These are phyloP conservation scores for Coemansia aciculifera DNA, from an alignment of 192 early-diverging fungal genomes.

Conservation along the genomic window DNA sequence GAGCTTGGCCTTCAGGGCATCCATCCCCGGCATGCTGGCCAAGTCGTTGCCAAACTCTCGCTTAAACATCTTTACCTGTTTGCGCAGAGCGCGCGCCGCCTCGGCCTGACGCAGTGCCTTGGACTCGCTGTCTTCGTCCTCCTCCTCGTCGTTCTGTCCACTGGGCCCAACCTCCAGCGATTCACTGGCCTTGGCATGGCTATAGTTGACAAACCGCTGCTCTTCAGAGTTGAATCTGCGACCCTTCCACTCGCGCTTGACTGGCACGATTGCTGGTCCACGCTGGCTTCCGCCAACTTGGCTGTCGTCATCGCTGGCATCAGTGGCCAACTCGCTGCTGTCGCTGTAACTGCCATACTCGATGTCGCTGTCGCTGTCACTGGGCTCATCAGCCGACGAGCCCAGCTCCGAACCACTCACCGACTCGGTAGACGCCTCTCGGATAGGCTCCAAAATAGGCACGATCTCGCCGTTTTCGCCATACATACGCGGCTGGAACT, in stretches of 20 bases:
- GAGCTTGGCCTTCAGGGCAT: conserved; percentile 20
- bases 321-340: background rate
- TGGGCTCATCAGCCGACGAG: conserved; percentile 2
- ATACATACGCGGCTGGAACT: conserved; percentile 54
- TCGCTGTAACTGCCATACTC: background rate
- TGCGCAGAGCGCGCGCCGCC: conserved; percentile 35
- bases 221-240: conserved; percentile 5
- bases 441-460: conserved; percentile 32
- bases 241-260: conserved; percentile 11
- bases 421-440: background rate
- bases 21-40: conserved; percentile 27
- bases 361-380: background rate
- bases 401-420: background rate
- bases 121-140: conserved; percentile 17
- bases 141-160: conserved; percentile 1
- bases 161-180: background rate
- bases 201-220: background rate
- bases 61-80: conserved; percentile 39
- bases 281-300: background rate
- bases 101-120: conserved; percentile 20
- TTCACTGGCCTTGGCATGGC: conserved; percentile 15
- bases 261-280: background rate
- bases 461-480: conserved; percentile 45
- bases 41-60: conserved; percentile 38
- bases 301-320: background rate